Conservation (phyloP, 2,329 filamentous ascomycete genomes). For the Cladorrhinum sp. region DNA sequence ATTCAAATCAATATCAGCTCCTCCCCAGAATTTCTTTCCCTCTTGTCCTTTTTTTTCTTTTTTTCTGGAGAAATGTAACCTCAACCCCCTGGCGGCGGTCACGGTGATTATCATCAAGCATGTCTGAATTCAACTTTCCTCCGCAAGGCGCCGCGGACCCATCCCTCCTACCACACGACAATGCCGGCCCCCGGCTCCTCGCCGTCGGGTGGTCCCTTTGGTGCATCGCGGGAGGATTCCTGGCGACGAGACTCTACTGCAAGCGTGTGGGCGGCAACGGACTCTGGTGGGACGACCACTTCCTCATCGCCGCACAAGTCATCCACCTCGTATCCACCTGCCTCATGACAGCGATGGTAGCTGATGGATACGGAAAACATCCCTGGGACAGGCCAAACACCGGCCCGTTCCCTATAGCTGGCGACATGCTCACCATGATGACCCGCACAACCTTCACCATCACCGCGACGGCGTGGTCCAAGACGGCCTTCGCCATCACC, state of each 20-base stretch:
- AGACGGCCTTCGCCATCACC: conserved; percentile 38
- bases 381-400: conserved; percentile 11
- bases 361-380: conserved; percentile 11
- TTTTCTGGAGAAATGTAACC: neutral
- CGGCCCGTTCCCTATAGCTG: neutral
- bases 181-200: conserved; percentile 3
- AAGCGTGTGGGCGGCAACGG: conserved; percentile 2
- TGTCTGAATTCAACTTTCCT: neutral
- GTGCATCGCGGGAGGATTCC: conserved; percentile 8
- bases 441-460: conserved; percentile 28
- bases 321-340: conserved; percentile 6
- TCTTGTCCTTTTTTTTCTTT: neutral
- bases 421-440: conserved; percentile 21
- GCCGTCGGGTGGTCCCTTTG: conserved; percentile 10
- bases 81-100: neutral
- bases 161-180: conserved; percentile 3
- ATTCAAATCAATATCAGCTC: neutral
- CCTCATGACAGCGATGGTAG: conserved; percentile 2
- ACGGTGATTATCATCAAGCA: neutral
- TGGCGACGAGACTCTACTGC: conserved; percentile 12
- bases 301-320: conserved; percentile 7
- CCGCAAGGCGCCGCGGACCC: neutral
- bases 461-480: conserved; percentile 32
- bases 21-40: neutral
- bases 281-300: conserved; percentile 16